Percentiles rank a stretch among this genome's conserved stretches.
Evolutionary conservation across 2,329 filamentous ascomycete genomes (phyloP).

Genomic region (Trichoderma semiorbis): DNA sequence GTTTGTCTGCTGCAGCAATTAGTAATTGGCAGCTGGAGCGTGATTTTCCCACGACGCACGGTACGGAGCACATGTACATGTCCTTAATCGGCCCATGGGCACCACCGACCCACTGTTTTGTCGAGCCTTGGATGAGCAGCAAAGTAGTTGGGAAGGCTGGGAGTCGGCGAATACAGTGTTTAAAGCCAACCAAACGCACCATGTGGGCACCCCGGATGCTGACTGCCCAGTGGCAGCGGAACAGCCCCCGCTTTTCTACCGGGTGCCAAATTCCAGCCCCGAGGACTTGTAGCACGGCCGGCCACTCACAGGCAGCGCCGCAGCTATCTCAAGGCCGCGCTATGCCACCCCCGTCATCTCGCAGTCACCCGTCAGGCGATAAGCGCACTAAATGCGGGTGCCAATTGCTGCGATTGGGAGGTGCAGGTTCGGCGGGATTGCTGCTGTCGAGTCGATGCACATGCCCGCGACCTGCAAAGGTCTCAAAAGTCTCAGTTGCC

Average conservation of each 20-base stretch:
- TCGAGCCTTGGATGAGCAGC: not conserved
- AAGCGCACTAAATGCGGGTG: not conserved
- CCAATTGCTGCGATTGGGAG: not conserved
- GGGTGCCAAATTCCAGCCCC: slow-evolving; percentile 2
- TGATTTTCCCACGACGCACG: not conserved
- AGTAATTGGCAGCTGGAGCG: not conserved
- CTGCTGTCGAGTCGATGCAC: not conserved
- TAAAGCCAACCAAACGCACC: accelerated
- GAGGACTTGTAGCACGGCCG: not conserved
- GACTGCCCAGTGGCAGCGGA: not conserved
- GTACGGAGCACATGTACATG: slow-evolving; percentile 2
- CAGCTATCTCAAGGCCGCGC: not conserved
- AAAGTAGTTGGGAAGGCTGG: slow-evolving; percentile 1
- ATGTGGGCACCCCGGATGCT: not conserved
- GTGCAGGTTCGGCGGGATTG: not conserved
- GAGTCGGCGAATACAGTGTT: not conserved
- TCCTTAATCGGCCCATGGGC: slow-evolving; percentile 12
- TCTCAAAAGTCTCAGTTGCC: not conserved
- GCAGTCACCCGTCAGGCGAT: not conserved
- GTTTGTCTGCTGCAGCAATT: not conserved
- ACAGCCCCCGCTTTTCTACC: not conserved
- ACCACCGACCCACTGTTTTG: not conserved
- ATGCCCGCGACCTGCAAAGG: not conserved
- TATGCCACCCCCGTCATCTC: slow-evolving; percentile 1
- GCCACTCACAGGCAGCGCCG: not conserved